A percentile compares a stretch with the other conserved stretches of the same genome.
Evolutionary conservation across 2,329 filamentous ascomycete species (phyloP).

Genomic region (Nakataea oryzae): DNA sequence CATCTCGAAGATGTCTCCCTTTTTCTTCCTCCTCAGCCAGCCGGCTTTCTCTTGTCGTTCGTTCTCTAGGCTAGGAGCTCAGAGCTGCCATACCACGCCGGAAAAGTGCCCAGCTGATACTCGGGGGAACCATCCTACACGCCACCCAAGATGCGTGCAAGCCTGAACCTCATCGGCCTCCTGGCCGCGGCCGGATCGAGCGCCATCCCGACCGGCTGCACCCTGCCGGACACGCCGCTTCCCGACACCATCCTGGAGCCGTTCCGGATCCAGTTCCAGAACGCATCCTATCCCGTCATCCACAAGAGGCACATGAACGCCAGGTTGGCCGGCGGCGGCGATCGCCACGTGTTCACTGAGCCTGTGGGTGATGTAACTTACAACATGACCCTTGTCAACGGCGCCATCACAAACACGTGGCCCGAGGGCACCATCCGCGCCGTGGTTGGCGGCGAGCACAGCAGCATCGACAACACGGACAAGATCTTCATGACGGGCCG

Average conservation of each 20-base stretch:
- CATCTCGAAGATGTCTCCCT: not conserved
- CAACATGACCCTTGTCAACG: constrained; percentile 17
- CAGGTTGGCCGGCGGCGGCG: constrained; percentile 23
- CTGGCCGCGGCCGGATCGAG: constrained; percentile 8
- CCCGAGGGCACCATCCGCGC: constrained; percentile 8
- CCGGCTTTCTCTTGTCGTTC: not conserved
- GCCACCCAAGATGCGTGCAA: not conserved
- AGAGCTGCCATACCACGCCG: not conserved
- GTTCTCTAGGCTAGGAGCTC: not conserved
- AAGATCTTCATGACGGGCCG: constrained; percentile 18
- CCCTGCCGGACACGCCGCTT: constrained; percentile 15
- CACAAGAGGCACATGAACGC: constrained; percentile 26
- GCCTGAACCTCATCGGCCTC: constrained; percentile 6
- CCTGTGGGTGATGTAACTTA: constrained; percentile 17
- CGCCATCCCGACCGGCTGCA: constrained; percentile 18
- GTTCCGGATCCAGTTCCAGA: constrained; percentile 27
- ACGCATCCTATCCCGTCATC: constrained; percentile 20
- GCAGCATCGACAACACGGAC: constrained; percentile 14
- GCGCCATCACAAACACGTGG: constrained; percentile 10
- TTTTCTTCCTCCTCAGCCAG: not conserved
- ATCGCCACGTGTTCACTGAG: constrained; percentile 27
- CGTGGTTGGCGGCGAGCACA: constrained; percentile 15
- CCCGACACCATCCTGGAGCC: constrained; percentile 20
- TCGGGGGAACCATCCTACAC: not conserved
- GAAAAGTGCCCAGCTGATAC: not conserved